Percentiles rank a stretch among this genome's conserved stretches.
These are phyloP conservation scores for Fusarium sp. DNA, from an alignment of 2,329 filamentous ascomycete species.

Conservation along the genomic window DNA sequence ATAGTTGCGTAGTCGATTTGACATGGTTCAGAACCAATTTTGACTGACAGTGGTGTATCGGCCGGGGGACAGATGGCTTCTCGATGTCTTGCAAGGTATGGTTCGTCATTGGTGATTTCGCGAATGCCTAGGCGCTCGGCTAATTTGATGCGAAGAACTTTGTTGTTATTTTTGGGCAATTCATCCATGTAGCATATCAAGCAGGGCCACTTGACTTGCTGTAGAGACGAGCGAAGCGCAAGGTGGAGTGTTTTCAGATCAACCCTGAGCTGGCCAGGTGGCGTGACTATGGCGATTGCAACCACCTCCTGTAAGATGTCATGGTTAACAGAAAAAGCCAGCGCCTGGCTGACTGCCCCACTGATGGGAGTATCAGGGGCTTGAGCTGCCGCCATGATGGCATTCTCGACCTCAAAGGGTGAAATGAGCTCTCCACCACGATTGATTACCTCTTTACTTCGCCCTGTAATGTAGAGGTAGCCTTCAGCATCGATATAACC, in stretches of 20 bases:
- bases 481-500: slow-evolving; percentile 67
- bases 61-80: slow-evolving; percentile 64
- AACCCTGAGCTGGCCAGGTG: slow-evolving; percentile 58
- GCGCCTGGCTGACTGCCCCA: slow-evolving; percentile 63
- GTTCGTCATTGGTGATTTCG: slow-evolving; percentile 61
- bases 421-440: slow-evolving; percentile 73
- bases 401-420: slow-evolving; percentile 72
- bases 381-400: slow-evolving; percentile 64
- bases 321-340: slow-evolving; percentile 69
- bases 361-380: slow-evolving; percentile 58
- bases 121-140: slow-evolving; percentile 63
- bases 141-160: slow-evolving; percentile 69
- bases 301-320: slow-evolving; percentile 71
- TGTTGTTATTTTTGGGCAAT: slow-evolving; percentile 70
- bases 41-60: slow-evolving; percentile 61
- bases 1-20: slow-evolving; percentile 51
- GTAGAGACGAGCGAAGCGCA: slow-evolving; percentile 63
- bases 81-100: slow-evolving; percentile 63
- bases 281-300: slow-evolving; percentile 67
- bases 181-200: slow-evolving; percentile 70
- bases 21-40: slow-evolving; percentile 57
- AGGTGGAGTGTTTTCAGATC: slow-evolving; percentile 66
- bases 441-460: slow-evolving; percentile 72
- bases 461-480: slow-evolving; percentile 69
- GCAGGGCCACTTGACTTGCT: slow-evolving; percentile 68